phyloP scores from a whole-genome alignment of 495 filamentous ascomycete genomes.

The Penicillium subrubescens region DNA sequence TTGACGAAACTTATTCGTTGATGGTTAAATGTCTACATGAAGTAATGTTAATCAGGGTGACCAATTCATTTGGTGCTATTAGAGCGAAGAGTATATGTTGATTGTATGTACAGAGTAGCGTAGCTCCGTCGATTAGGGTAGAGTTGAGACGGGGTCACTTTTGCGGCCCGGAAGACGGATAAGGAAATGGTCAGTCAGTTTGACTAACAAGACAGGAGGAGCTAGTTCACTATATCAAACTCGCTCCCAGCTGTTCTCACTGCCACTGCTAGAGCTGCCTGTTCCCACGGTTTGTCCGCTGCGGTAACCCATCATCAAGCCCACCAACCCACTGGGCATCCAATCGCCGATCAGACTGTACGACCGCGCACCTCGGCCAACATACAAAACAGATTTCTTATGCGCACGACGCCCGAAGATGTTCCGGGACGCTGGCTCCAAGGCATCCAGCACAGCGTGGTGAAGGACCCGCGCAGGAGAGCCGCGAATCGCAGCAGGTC shows the following conservation, averaged over 20 bases:
- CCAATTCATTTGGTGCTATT: constrained; percentile 12
- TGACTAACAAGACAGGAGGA: not conserved
- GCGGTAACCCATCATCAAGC: constrained; percentile 84
- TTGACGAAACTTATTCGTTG: not conserved
- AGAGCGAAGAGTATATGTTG: constrained; percentile 28
- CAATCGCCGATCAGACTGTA: constrained; percentile 87
- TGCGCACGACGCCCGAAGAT: constrained; percentile 41
- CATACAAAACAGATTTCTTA: constrained; percentile 60
- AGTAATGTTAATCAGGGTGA: constrained; percentile 13
- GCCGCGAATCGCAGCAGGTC: constrained; percentile 55
- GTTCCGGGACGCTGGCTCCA: constrained; percentile 52
- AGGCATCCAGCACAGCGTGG: constrained; percentile 82
- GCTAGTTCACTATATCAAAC: constrained; percentile 20
- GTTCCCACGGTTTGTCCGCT: constrained; percentile 30
- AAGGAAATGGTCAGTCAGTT: no score
- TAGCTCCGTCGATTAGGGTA: not conserved
- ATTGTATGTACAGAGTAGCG: not conserved
- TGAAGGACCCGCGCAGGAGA: constrained; percentile 75
- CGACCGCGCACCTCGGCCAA: constrained; percentile 76
- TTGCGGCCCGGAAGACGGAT: no score
- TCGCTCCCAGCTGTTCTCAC: constrained; percentile 45
- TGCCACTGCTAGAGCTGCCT: constrained; percentile 35
- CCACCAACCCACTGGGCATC: constrained; percentile 76
- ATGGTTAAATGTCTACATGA: constrained; percentile 10
- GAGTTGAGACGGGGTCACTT: not conserved